A percentile compares a stretch with the other conserved stretches of the same genome.
Conservation (phyloP, 805 yeast species). For the Metschnikowia koreensis region DNA sequence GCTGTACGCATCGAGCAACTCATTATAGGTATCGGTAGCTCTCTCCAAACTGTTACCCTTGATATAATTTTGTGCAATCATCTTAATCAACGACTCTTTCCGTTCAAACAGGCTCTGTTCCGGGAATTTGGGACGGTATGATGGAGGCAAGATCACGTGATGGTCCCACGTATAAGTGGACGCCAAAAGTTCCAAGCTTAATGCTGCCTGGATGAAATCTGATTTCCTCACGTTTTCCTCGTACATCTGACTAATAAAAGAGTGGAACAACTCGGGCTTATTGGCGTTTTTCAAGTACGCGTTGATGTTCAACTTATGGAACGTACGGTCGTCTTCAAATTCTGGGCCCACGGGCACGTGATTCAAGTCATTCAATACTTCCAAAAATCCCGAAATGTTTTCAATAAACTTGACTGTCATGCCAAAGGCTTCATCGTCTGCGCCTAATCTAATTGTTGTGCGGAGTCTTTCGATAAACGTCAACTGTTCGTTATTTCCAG, state of each 20-base stretch:
- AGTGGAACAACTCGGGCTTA: constrained; percentile 75
- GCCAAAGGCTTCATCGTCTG: constrained; percentile 61
- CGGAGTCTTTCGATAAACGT: constrained; percentile 52
- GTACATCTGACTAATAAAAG: constrained; percentile 74
- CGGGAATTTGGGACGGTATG: constrained; percentile 70
- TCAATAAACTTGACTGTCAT: constrained; percentile 50
- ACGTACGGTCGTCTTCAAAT: constrained; percentile 83
- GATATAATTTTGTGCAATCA: constrained; percentile 66
- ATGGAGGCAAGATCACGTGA: constrained; percentile 51
- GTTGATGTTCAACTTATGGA: constrained; percentile 72
- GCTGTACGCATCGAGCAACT: constrained; percentile 71
- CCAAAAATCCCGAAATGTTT: constrained; percentile 59
- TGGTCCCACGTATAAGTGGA: constrained; percentile 74
- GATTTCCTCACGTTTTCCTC: constrained; percentile 57
- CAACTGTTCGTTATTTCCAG: constrained; percentile 53
- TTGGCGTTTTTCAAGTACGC: constrained; percentile 75
- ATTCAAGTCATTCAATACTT: constrained; percentile 61
- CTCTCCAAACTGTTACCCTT: constrained; percentile 75
- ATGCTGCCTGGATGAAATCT: constrained; percentile 79
- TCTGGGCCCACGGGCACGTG: constrained; percentile 79
- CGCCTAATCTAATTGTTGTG: constrained; percentile 50
- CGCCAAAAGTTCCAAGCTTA: constrained; percentile 74
- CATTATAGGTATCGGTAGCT: constrained; percentile 76
- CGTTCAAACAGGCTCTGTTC: constrained; percentile 77
- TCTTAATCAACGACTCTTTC: constrained; percentile 66